A percentile compares a stretch with the other conserved stretches of the same genome.
Conservation (phyloP, 257 asterid genomes). For the Leonotis leonurus region DNA sequence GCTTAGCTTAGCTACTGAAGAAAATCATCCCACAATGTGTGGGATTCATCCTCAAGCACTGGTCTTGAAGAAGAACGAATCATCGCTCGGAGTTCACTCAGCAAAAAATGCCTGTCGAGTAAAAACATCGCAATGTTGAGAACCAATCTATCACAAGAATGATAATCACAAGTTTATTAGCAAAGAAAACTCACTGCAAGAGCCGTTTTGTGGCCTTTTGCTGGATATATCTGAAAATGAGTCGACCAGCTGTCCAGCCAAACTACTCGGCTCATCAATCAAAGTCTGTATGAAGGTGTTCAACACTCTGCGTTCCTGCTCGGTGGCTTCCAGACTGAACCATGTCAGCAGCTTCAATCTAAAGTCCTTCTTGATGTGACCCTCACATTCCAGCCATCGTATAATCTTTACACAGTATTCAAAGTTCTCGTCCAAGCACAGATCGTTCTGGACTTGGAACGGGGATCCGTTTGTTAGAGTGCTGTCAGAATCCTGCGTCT, state of each 20-base stretch:
- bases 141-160: not conserved
- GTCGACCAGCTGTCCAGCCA: constrained; percentile 13
- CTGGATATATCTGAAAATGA: constrained; percentile 9
- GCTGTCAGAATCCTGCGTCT: constrained; percentile 67
- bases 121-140: constrained; percentile 10
- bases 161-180: not conserved
- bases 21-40: constrained; percentile 33
- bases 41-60: constrained; percentile 21
- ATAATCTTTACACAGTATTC: constrained; percentile 17
- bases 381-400: constrained; percentile 14
- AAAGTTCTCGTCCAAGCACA: constrained; percentile 19
- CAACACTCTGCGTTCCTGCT: constrained; percentile 16
- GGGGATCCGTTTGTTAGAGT: constrained; percentile 71
- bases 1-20: constrained; percentile 14
- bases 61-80: constrained; percentile 6
- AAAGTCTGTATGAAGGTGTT: constrained; percentile 10
- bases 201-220: not conserved
- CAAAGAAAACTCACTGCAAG: constrained; percentile 2
- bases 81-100: not conserved
- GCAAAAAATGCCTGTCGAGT: constrained; percentile 20
- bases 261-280: constrained; percentile 20
- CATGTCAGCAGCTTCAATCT: constrained; percentile 16
- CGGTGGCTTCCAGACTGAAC: constrained; percentile 6
- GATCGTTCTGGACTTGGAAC: constrained; percentile 27
- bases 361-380: constrained; percentile 13